These are phyloP conservation scores for Amylostereum chailletii DNA, from an alignment of 1,284 basidiomycete genomes.

Conservation along the genomic window DNA sequence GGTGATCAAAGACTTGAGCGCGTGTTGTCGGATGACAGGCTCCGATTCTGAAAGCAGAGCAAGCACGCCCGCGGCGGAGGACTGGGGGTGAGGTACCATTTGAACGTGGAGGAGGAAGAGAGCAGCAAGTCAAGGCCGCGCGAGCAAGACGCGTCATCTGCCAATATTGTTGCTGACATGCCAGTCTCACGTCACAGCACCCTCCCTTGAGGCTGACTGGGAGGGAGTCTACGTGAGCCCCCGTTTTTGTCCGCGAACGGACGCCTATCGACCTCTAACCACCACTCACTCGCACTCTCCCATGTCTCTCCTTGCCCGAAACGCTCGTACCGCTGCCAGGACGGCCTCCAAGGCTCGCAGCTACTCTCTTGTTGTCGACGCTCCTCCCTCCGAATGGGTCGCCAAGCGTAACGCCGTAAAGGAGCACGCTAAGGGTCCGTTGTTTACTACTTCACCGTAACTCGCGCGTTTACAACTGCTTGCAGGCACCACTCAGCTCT, in stretches of 20 bases:
- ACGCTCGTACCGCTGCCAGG: conserved; percentile 35
- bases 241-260: conserved; percentile 17
- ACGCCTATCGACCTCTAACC: conserved; percentile 11
- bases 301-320: conserved; percentile 51
- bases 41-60: conserved; percentile 86
- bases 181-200: not conserved
- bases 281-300: conserved; percentile 7
- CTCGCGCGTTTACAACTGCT: conserved; percentile 4
- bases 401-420: conserved; percentile 49
- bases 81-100: conserved; percentile 62
- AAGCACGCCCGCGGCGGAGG: conserved; percentile 83
- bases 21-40: conserved; percentile 80
- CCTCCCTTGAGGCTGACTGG: not conserved
- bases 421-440: conserved; percentile 60
- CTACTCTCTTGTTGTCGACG: conserved; percentile 29
- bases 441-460: conserved; percentile 7
- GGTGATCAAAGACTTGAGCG: conserved; percentile 72
- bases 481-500: conserved; percentile 67
- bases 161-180: not conserved
- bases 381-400: conserved; percentile 34
- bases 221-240: conserved; percentile 12
- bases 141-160: conserved; percentile 18
- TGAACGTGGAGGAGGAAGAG: conserved; percentile 6
- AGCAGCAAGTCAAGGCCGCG: conserved; percentile 1
- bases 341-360: conserved; percentile 25